phyloP scores from a whole-genome alignment of 2,329 filamentous ascomycete genomes.

The Pseudopyrenochaeta lycopersici region DNA sequence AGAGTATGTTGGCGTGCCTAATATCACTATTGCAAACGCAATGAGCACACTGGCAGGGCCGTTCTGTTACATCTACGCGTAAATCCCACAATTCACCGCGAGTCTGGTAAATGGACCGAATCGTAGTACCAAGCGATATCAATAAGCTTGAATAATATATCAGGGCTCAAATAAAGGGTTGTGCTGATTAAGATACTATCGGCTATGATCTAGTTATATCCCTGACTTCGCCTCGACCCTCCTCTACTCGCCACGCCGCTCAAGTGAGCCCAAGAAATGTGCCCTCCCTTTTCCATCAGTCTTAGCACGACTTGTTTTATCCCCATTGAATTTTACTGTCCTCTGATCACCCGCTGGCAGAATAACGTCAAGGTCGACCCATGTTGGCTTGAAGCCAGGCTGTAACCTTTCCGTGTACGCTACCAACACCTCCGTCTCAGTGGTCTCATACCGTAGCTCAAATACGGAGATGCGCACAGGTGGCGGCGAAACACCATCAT shows the following conservation, averaged over 20 bases:
- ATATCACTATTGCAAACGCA: no score
- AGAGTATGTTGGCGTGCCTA: no score
- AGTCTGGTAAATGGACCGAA: no score
- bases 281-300: background rate
- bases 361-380: slow-evolving; percentile 61
- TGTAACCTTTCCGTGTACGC: slow-evolving; percentile 51
- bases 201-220: no score
- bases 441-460: slow-evolving; percentile 40
- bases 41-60: no score
- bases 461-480: slow-evolving; percentile 41
- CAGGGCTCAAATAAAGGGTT: no score
- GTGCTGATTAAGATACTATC: no score
- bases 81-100: no score
- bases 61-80: no score
- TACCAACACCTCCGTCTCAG: slow-evolving; percentile 55
- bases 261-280: background rate
- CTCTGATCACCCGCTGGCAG: slow-evolving; percentile 61
- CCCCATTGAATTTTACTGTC: slow-evolving; percentile 33
- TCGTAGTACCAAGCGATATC: no score
- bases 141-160: no score
- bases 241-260: background rate
- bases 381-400: slow-evolving; percentile 58
- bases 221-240: background rate
- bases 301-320: background rate
- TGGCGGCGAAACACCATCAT: slow-evolving; percentile 63